A percentile compares a stretch with the other conserved stretches of the same genome.
phyloP scores from a whole-genome alignment of 1,284 basidiomycete species.

The Filobasidium uniguttulatum region DNA sequence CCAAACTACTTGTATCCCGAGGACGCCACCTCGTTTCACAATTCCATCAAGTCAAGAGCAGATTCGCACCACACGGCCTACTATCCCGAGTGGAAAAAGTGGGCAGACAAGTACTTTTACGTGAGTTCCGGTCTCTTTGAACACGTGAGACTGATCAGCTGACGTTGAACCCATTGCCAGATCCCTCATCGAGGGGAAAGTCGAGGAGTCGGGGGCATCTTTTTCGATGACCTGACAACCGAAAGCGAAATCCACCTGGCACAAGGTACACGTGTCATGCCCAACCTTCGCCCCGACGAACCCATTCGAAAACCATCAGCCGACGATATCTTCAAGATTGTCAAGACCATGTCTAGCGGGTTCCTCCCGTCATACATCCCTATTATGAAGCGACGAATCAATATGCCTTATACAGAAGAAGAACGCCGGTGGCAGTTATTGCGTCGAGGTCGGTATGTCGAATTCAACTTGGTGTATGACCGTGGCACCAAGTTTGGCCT shows the following conservation, averaged over 20 bases:
- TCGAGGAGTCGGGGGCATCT: slow-evolving; percentile 86
- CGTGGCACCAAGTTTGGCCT: slow-evolving; percentile 58
- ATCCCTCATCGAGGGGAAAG: slow-evolving; percentile 83
- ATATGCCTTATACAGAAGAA: slow-evolving; percentile 47
- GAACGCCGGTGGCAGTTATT: slow-evolving; percentile 77
- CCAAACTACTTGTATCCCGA: slow-evolving; percentile 83
- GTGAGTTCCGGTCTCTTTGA: not conserved
- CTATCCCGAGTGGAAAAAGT: slow-evolving; percentile 74
- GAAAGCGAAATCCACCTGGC: slow-evolving; percentile 24
- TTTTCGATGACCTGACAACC: slow-evolving; percentile 77
- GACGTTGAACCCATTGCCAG: not conserved
- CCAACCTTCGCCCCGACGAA: slow-evolving; percentile 17
- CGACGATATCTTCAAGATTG: slow-evolving; percentile 60
- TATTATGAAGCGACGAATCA: slow-evolving; percentile 50
- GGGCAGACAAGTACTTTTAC: slow-evolving; percentile 97
- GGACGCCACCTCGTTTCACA: slow-evolving; percentile 80
- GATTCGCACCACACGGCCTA: slow-evolving; percentile 56
- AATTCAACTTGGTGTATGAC: slow-evolving; percentile 87
- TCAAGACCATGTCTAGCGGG: slow-evolving; percentile 55
- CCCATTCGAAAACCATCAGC: slow-evolving; percentile 27
- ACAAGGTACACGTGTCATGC: not conserved
- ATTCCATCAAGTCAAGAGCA: slow-evolving; percentile 61
- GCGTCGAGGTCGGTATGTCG: slow-evolving; percentile 76
- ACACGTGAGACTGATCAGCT: not conserved
- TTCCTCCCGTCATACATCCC: slow-evolving; percentile 84